These are phyloP conservation scores for Rosellinia necatrix DNA, from an alignment of 2,329 filamentous ascomycete genomes.

Conservation along the genomic window DNA sequence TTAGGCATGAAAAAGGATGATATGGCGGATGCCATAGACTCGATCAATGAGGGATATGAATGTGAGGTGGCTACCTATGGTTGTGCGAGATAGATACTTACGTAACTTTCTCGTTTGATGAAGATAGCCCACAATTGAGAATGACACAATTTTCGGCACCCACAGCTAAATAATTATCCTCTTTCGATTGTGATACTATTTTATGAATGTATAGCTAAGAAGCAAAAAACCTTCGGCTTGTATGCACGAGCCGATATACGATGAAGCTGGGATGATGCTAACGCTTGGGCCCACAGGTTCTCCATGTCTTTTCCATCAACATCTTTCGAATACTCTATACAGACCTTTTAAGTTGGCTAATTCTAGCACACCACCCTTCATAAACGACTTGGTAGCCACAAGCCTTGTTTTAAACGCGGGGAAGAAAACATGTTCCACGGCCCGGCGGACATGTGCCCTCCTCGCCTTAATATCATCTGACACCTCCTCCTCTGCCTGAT, in stretches of 20 bases:
- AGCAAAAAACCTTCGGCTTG: not conserved
- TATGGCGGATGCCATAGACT: no score
- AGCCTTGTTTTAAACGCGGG: slow-evolving; percentile 84
- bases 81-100: slow-evolving; percentile 1
- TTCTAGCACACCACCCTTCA: slow-evolving; percentile 78
- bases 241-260: not conserved
- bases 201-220: not conserved
- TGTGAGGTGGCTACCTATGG: no score
- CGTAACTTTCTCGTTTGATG: no score
- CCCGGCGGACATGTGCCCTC: slow-evolving; percentile 70
- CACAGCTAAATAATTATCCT: not conserved
- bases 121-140: slow-evolving; percentile 2
- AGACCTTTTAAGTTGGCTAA: slow-evolving; percentile 90
- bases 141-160: not conserved
- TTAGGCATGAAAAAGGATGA: no score
- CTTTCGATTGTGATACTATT: not conserved
- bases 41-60: slow-evolving; percentile 4
- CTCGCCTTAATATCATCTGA: slow-evolving; percentile 60
- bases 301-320: slow-evolving; percentile 53
- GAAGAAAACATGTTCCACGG: slow-evolving; percentile 85
- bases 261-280: not conserved
- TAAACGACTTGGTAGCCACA: slow-evolving; percentile 77
- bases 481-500: slow-evolving; percentile 46
- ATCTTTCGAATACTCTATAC: slow-evolving; percentile 94
- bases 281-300: no score